Conservation (phyloP, 768 basidiomycete genomes). For the Phlegmacium glaucopus region DNA sequence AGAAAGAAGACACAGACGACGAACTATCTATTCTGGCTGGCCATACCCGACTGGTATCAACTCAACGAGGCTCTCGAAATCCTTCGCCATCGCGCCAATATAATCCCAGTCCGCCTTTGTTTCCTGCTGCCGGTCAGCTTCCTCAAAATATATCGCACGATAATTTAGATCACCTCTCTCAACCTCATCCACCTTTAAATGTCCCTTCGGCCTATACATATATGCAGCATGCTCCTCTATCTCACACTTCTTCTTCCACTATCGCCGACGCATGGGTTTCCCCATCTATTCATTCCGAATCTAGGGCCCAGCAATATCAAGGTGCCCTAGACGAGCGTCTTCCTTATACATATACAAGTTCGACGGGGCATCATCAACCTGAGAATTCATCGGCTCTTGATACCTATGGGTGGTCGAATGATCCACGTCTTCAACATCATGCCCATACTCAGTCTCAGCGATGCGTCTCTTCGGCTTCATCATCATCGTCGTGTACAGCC, state of each 20-base stretch:
- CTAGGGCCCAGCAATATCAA: slow-evolving; percentile 1
- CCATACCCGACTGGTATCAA: slow-evolving; percentile 57
- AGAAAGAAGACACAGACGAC: slow-evolving; percentile 54
- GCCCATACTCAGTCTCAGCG: neutral
- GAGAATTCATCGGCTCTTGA: neutral
- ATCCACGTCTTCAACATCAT: neutral
- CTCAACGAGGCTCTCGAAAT: slow-evolving; percentile 28
- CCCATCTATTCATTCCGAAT: neutral
- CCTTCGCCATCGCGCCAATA: slow-evolving; percentile 5
- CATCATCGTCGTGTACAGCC: neutral
- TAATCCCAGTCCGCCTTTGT: slow-evolving; percentile 13
- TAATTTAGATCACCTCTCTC: no score
- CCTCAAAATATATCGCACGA: no score
- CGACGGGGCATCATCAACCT: slow-evolving; percentile 7
- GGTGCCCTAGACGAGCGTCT: neutral
- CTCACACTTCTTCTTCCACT: neutral
- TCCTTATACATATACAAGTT: slow-evolving; percentile 1
- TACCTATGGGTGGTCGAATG: slow-evolving; percentile 2
- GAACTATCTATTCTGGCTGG: slow-evolving; percentile 71
- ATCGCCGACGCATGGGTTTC: neutral
- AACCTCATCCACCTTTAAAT: no score
- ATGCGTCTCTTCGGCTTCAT: no score
- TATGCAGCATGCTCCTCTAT: neutral
- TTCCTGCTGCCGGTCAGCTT: neutral
- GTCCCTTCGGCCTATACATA: neutral